Evolutionary conservation across 1,139 yeast genomes (phyloP), one percentile per base, ranked within the genome.

Genomic region (Zygosaccharomyces sapae): DNA sequence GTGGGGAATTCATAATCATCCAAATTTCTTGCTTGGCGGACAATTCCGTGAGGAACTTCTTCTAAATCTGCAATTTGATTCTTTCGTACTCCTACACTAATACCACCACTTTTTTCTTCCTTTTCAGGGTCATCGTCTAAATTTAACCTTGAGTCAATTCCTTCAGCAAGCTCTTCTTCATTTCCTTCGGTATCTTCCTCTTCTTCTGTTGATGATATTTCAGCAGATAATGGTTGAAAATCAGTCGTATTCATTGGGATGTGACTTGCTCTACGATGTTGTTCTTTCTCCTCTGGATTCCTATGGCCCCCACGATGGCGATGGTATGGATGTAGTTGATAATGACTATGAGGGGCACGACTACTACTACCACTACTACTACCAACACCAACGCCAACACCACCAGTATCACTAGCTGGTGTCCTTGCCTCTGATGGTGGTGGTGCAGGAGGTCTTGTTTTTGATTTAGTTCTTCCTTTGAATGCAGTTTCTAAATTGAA

Each of bases 1-100:
- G 84, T 77, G 1, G 98, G 97, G 67, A 92, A 92, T 47, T 71
- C 69, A 68, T 92, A 92, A 41, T 79, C 75, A 8, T 76, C 76
- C 30, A 89, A 69, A 3, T 68, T 71, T 54, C 78, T 79, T 0
- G 97, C 92, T 66, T 92, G 98, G 54, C 97, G 76, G 47, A 80
- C 83, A 45, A 92, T 79, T 0, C 97, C 97, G 57, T 86, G 90
- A 0, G 98, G 98, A 5, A 92, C 96, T 66, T 92, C 98, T 66
- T 92, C 98, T 51, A 92, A 74, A 62, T 89, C 96, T 0, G 97
- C 97, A 44, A 87, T 85, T 61, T 87, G 90, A 46, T 77, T 74
- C 39, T 83, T 76, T 53, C 76, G 77, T 16, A 83, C 80, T 12
- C 64, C 64, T 6, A 55, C 69, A 39, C 46, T 51, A 35, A 38